Evolutionary conservation across 257 asterid species (phyloP).

Genomic region (Orobanche coerulescens): DNA sequence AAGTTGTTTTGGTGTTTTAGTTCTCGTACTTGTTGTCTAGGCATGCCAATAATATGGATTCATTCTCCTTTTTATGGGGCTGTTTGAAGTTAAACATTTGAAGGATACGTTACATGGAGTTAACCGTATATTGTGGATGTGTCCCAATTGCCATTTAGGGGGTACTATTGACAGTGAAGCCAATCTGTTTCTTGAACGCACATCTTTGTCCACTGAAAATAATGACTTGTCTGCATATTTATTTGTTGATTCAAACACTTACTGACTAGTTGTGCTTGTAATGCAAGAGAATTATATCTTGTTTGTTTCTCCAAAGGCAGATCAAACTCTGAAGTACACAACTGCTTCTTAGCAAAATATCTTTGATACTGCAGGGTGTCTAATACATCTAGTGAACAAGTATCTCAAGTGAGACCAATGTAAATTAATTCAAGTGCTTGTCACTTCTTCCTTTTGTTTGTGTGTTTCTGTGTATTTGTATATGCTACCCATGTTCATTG

Average conservation of each 20-base stretch:
- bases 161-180: background rate
- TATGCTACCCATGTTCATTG: background rate
- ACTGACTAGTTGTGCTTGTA: background rate
- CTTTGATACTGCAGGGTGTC: background rate
- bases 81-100: background rate
- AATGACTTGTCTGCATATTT: background rate
- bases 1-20: background rate
- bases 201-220: background rate
- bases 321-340: background rate
- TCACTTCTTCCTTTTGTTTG: background rate
- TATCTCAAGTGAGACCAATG: background rate
- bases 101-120: slow-evolving; percentile 4
- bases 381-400: background rate
- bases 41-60: background rate
- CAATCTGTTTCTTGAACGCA: background rate
- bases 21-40: background rate
- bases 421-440: slow-evolving; percentile 1
- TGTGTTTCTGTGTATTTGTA: too few species aligned
- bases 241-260: background rate
- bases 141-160: background rate
- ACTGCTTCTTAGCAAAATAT: background rate
- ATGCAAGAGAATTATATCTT: slow-evolving; percentile 9
- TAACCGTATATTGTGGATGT: background rate
- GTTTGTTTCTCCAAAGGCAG: background rate
- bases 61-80: background rate